Base-by-base conservation (phyloP, 192 early-diverging fungal genomes). In the Dissophora ornata region DNA sequence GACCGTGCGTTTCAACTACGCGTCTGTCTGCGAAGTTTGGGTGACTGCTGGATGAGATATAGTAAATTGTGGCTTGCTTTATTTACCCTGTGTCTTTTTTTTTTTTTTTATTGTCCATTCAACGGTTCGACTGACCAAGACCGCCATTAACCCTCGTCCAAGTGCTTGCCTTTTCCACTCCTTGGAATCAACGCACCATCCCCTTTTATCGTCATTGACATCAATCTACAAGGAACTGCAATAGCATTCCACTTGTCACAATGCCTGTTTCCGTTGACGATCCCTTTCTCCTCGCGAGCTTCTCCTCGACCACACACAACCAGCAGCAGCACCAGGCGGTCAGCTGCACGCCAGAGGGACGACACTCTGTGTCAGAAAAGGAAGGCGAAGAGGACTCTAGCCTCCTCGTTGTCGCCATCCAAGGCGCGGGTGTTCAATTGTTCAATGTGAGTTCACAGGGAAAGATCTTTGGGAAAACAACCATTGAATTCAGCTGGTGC, bases 231-330 rank as follows among this genome's bases (percentile, higher is more conserved):
- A n/a, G 15, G 44, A 45, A 4, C 15, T 5, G 44, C 9, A 10
- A 9, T 45, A 45, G 44, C 9, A 45, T 45, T 45, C 44, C 44
- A 45, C 18, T 16, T 40, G n/a, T 30, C 26, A 67, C 55, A 18
- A 85, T 85, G 84, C 77, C 84, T 22, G 79, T 85, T 61, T 65
- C 52, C 24, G 56, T 85, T 19, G 81, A 85, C 68, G 84, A 85
- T 61, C 79, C 81, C 30, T 85, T 81, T 52, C 71, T 74, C 49
- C 81, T 85, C 38, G 70, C 79, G 44, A 71, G 79, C 47, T 85
- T 81, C 48, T 75, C 80, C 18, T 79, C 71, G 9, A 73, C 81
- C 1, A 71, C 78, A n/a, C 49, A 66, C 60, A 22, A 50, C 51
- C 42, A 71, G 34, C 45, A 79, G 64, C 45, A 65, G 49, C 44